These are phyloP conservation scores for Betula pendula DNA, from an alignment of 306 rosid species.

Conservation along the genomic window DNA sequence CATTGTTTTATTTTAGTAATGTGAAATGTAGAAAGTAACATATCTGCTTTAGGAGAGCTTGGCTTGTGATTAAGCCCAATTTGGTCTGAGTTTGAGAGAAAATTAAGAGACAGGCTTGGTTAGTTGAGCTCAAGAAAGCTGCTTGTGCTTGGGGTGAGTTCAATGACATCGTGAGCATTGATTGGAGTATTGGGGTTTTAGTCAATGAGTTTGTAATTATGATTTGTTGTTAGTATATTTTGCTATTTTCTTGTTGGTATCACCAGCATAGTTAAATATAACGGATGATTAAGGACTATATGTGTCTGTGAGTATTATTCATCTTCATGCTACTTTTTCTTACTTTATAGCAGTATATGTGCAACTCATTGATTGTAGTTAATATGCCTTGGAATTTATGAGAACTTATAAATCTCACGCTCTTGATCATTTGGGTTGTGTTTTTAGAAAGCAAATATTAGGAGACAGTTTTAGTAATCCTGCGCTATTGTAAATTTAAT, in stretches of 20 bases:
- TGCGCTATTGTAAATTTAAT: not conserved
- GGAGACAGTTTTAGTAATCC: not conserved
- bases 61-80: not conserved
- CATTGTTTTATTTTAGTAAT: too few species aligned
- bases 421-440: not conserved
- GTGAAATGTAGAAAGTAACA: not conserved
- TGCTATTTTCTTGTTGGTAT: not conserved
- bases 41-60: not conserved
- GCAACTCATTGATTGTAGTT: not conserved
- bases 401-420: not conserved
- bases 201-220: not conserved
- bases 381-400: not conserved
- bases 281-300: too few species aligned
- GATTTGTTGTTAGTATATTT: not conserved
- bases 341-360: not conserved
- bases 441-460: too few species aligned
- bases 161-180: not conserved
- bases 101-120: not conserved
- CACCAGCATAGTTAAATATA: not conserved
- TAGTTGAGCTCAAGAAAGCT: not conserved
- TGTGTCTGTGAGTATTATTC: too few species aligned
- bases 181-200: not conserved
- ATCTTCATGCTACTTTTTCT: not conserved
- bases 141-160: not conserved
- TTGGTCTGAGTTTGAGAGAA: not conserved